Evolutionary conservation across 78 protist genomes (phyloP), one percentile per base, ranked within the genome.

Genomic region (Polysphondylium violaceum): DNA sequence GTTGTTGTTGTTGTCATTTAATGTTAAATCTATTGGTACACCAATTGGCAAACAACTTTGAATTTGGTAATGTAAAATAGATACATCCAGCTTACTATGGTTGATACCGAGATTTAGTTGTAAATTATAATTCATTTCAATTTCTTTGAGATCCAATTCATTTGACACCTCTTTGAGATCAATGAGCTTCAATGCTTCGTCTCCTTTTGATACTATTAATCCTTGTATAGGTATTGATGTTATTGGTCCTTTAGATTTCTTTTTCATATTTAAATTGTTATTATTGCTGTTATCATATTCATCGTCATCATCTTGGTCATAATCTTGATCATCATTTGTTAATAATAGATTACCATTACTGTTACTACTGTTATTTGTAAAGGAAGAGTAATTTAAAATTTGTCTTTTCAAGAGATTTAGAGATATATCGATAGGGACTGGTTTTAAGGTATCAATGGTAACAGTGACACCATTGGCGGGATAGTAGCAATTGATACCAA

Each of bases 381-480:
- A 75, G 25, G 53, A 21, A 2, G 91, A 83, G 31, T 69, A 83
- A 21, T 78, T 69, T 23, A 71, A 29, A 36, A 76, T 63, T 53
- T 91, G 90, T 71, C 86, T 25, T 41, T 93, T 93, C 38, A 93
- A 79, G 9, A 93, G 17, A 33, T 81, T 59, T 29, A 51, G 29
- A 23, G 94, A 87, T 6, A 93, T 81, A 56, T 76, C 92, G 21
- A 79, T 75, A 11, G 96, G 93, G 19, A 94, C 71, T 40, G 60
- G 21, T 51, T 60, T 89, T 38, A 68, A n/a, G n/a, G 94, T 71
- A 5, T 55, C 61, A 8, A 86, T 86, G 19, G 44, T 56, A 8
- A 95, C 91, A 12, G 96, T 76, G 19, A 60, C 77, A 51, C 98
- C 98, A 85, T 97, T 98, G 14, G 95, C 89, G 0, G 99, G 99